These are phyloP conservation scores for Panicum hallii DNA, from an alignment of 202 grass and related monocot genomes.

Conservation along the genomic window DNA sequence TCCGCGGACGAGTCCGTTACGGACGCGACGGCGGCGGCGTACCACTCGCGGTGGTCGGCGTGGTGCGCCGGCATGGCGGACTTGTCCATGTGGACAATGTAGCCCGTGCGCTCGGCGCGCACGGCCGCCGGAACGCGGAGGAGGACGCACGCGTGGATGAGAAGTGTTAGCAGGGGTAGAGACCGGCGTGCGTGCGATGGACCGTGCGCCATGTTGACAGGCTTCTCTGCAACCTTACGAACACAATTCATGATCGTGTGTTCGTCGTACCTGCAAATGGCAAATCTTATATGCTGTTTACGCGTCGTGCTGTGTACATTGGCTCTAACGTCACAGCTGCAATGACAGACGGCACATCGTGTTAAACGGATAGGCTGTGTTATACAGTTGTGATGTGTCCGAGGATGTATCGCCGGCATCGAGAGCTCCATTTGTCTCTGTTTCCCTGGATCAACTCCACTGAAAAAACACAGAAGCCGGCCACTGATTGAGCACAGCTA, in stretches of 20 bases:
- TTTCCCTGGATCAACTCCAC: too few species aligned
- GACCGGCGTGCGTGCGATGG: not conserved
- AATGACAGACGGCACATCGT: not conserved
- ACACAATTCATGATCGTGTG: not conserved
- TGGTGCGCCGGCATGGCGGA: slow-evolving; percentile 63
- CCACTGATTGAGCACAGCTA: too few species aligned
- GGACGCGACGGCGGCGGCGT: slow-evolving; percentile 48
- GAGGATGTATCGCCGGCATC: not conserved
- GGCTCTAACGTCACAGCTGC: not conserved
- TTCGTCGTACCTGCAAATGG: not conserved
- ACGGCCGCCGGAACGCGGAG: not conserved
- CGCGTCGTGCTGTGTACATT: not conserved
- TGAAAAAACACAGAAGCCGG: too few species aligned
- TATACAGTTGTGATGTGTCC: not conserved
- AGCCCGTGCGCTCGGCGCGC: slow-evolving; percentile 4
- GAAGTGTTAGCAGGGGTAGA: not conserved
- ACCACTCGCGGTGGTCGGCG: slow-evolving; percentile 55
- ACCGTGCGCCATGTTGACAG: slow-evolving; percentile 8
- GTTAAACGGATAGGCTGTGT: not conserved
- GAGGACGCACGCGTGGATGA: slow-evolving; percentile 31
- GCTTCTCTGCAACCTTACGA: not conserved
- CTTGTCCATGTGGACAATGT: slow-evolving; percentile 87
- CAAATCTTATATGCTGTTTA: not conserved
- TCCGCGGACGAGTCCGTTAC: not conserved
- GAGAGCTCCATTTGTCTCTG: not conserved